Evolutionary conservation across 2,329 filamentous ascomycete species (phyloP), one percentile per base, ranked within the genome.

Genomic region (Colletotrichum scovillei): DNA sequence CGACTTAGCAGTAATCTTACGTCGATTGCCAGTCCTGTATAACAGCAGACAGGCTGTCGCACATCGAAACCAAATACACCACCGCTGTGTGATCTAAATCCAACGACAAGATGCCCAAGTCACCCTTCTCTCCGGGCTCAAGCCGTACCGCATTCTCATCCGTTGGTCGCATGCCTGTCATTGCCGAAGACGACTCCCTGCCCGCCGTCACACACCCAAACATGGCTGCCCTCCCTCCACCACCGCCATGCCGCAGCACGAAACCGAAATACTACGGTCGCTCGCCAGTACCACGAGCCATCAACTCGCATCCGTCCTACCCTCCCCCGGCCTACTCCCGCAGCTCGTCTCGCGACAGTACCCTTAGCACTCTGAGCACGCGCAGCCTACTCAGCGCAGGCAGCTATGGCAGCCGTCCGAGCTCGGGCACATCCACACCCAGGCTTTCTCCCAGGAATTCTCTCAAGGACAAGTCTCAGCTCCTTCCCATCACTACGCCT

Each of bases 91-190:
- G 5, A 19, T 52, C n/a, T 22, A 9, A 3, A 19, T 14, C 14
- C n/a, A 9, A 49, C 42, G 42, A 55, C 57, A 67, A 14, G 16
- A 75, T 76, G 68, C 75, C 75, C 73, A 75, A 76, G 67, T 35
- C 70, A 62, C 32, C 67, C 58, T 24, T 75, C 72, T 56, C 67
- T 55, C 46, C 72, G 58, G 6, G 75, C 73, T 56, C 69, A 30
- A 74, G 72, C 73, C 75, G 80, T 63, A 75, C 77, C 59, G 78
- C 78, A 56, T 74, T 79, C 60, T 71, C 74, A 63, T 76, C 74
- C 73, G 76, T 80, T 62, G 78, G 79, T 42, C 78, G 78, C 49
- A 80, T 85, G 78, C 82, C 83, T 24, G 78, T 83, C 67, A 83
- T 85, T 67, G 78, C 78, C 35, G 83, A 85, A 77, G 79, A 83